Percentiles rank a stretch among this genome's conserved stretches.
phyloP scores from a whole-genome alignment of 2,329 filamentous ascomycete genomes.

The Aspergillus sp. region DNA sequence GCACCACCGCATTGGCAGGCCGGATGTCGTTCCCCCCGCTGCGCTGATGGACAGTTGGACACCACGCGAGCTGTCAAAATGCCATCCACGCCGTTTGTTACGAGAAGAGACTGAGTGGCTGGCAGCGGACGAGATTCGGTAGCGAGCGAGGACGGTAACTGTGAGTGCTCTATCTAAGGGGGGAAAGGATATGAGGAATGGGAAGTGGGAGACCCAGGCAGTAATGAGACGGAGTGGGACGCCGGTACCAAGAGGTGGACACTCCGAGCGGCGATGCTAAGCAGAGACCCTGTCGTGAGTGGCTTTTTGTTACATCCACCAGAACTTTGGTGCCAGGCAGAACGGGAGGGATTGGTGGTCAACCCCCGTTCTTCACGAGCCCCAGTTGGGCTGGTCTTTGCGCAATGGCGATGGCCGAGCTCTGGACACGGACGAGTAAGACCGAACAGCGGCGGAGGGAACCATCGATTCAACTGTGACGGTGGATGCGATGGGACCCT shows the following conservation, averaged over 20 bases:
- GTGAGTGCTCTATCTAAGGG: not conserved
- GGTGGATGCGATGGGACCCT: slow-evolving; percentile 3
- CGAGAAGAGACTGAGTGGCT: slow-evolving; percentile 1
- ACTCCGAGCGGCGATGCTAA: slow-evolving; percentile 1
- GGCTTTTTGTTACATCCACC: slow-evolving; percentile 7
- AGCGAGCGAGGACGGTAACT: not conserved
- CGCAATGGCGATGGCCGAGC: slow-evolving; percentile 11
- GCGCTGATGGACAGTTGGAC: slow-evolving; percentile 6
- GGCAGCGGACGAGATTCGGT: not conserved
- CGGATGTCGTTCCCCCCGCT: slow-evolving; percentile 10
- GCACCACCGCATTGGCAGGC: slow-evolving; percentile 13
- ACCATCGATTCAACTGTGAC: slow-evolving; percentile 3
- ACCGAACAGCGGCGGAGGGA: not conserved
- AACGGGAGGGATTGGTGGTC: slow-evolving; percentile 6
- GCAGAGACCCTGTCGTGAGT: slow-evolving; percentile 9
- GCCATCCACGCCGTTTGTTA: not conserved
- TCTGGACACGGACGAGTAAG: slow-evolving; percentile 9
- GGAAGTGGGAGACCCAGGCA: not conserved
- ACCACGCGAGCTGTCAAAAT: slow-evolving; percentile 7
- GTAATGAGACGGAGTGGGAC: slow-evolving; percentile 3
- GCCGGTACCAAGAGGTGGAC: not conserved
- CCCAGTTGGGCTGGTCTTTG: slow-evolving; percentile 12
- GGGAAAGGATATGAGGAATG: not conserved
- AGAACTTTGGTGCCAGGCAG: not conserved
- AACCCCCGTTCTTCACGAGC: slow-evolving; percentile 13